These are phyloP conservation scores for Penicillium simplicissimum DNA, from an alignment of 495 filamentous ascomycete genomes.

Conservation along the genomic window DNA sequence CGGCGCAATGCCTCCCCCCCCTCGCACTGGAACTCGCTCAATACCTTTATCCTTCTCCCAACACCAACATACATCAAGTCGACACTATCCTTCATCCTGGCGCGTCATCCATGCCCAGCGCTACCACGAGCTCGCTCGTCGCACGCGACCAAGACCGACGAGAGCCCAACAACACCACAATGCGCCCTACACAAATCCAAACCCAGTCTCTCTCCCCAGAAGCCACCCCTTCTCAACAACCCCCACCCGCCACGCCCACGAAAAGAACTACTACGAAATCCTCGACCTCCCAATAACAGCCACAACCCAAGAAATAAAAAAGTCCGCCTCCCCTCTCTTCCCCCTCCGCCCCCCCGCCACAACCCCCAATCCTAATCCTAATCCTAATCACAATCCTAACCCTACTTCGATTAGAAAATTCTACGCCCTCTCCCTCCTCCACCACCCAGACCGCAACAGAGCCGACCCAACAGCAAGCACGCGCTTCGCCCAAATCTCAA, in stretches of 20 bases:
- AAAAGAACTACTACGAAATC: slow-evolving; percentile 74
- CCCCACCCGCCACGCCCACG: slow-evolving; percentile 24
- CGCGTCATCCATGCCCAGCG: slow-evolving; percentile 1
- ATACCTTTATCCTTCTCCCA: slow-evolving; percentile 5
- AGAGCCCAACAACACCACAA: neutral
- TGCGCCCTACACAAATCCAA: neutral
- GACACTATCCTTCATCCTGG: neutral
- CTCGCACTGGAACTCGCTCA: slow-evolving; percentile 13
- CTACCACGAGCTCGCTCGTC: slow-evolving; percentile 7
- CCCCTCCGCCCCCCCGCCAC: slow-evolving; percentile 1
- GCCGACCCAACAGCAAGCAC: slow-evolving; percentile 66
- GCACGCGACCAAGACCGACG: slow-evolving; percentile 17
- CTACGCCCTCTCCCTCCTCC: slow-evolving; percentile 85
- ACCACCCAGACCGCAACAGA: slow-evolving; percentile 94
- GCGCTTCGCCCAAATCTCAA: slow-evolving; percentile 82
- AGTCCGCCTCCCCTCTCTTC: slow-evolving; percentile 52
- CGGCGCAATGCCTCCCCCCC: slow-evolving; percentile 23
- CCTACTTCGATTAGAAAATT: slow-evolving; percentile 55
- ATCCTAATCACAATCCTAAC: neutral
- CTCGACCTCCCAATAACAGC: slow-evolving; percentile 72
- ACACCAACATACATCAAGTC: neutral
- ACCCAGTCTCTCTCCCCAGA: neutral
- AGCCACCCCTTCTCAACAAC: slow-evolving; percentile 44
- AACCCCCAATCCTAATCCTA: slow-evolving; percentile 10
- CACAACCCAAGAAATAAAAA: slow-evolving; percentile 77